Base-by-base conservation (phyloP, 257 asterid genomes). In the Scutellaria minor region DNA sequence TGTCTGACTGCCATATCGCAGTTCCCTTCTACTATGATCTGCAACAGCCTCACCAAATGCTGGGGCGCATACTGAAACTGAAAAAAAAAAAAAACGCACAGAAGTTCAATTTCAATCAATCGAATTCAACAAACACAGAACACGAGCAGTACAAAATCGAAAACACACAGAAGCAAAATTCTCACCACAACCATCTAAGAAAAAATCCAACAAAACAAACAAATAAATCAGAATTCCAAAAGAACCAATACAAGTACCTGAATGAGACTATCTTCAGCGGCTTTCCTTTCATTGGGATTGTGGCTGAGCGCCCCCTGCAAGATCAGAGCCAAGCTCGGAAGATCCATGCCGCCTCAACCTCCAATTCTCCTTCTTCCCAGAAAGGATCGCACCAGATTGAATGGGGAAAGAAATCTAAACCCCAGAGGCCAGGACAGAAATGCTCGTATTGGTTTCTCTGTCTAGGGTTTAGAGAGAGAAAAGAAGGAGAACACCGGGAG, bases 11-110 rank as follows among this genome's bases (percentile, higher is more conserved):
- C 94, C 80, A 86, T 76, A 77, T 92, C 98, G 15, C 92, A 82
- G 41, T 78, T 87, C 73, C 79, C 96, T 66, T 90, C 98, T 0
- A 95, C 93, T 40, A 92, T 87, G 68, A 95, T 92, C 90, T 92
- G 99, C 90, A 95, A 75, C 80, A 95, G 83, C 84, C 99, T 95
- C 77, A 95, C 97, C 80, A 95, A 81, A 84, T 95, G 99, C 84
- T 90, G 98, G 7, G 96, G 98, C 6, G 92, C 83, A 74, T 73
- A 80, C 75, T 95, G 97, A 80, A 82, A 79, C 99, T 95, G 96
- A 85, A 88, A 31, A 3, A 31, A 88, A 31, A 3, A 31, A 4
- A 22, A 44, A 31, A 27, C 4, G 66, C 68, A 18, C 75, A 52
- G 31, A 27, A 45, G 35, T 14, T 59, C 44, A 78, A 64, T 55